Conservation (phyloP, 2,329 filamentous ascomycete species). For the Juglanconis oblonga region DNA sequence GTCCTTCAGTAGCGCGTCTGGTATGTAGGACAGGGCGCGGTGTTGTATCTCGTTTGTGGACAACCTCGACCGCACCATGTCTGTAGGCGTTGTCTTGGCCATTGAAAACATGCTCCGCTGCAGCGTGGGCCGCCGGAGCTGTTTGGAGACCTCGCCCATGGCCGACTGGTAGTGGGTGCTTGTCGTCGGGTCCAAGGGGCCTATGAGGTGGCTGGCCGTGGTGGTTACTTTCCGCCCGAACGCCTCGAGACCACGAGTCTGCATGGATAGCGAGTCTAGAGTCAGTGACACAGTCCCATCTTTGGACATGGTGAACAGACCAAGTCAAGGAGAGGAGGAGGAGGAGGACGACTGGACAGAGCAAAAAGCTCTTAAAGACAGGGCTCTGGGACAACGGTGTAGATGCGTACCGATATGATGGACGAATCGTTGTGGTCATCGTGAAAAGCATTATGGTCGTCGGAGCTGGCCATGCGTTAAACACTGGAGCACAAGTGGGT, state of each 20-base stretch:
- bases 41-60: constrained; percentile 92
- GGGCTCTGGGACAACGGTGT: neutral
- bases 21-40: constrained; percentile 80
- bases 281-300: constrained; percentile 16
- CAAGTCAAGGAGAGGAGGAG: constrained; percentile 21
- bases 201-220: constrained; percentile 87
- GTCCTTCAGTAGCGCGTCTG: constrained; percentile 85
- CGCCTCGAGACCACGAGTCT: constrained; percentile 86
- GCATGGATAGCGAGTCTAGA: constrained; percentile 16
- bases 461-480: constrained; percentile 27
- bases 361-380: neutral
- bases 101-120: constrained; percentile 91
- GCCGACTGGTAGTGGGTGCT: constrained; percentile 76
- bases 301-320: constrained; percentile 4
- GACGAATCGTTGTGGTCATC: constrained; percentile 49
- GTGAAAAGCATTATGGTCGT: constrained; percentile 43
- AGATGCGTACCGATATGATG: constrained; percentile 34
- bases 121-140: constrained; percentile 77
- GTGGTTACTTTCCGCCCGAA: constrained; percentile 94
- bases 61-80: constrained; percentile 87
- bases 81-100: constrained; percentile 86
- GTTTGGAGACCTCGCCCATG: constrained; percentile 84
- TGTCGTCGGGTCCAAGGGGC: constrained; percentile 56
- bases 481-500: constrained; percentile 19
- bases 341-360: neutral